Conservation (phyloP, 345 rosid genomes). For the rapeseed (Brassica napus) region DNA sequence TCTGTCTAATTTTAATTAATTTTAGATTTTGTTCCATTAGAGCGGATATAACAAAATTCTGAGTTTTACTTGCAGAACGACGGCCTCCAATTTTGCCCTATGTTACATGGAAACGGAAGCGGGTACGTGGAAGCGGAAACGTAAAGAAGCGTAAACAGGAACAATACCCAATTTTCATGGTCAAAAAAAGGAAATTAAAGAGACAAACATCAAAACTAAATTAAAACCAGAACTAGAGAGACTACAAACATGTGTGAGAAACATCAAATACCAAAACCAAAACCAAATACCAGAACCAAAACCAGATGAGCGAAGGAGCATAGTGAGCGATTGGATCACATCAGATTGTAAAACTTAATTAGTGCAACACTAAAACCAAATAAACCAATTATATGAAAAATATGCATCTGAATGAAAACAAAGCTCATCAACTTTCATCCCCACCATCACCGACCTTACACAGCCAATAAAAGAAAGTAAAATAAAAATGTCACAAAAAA, state of each 20-base stretch:
- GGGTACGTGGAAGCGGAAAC: too few relatives aligned
- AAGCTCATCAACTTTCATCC: neutral
- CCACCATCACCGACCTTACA: neutral
- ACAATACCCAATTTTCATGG: neutral
- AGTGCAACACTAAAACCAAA: constrained; percentile 16
- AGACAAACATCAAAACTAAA: constrained; percentile 5
- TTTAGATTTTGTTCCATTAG: too few relatives aligned
- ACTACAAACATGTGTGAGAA: constrained; percentile 11
- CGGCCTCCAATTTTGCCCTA: too few relatives aligned
- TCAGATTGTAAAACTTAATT: neutral
- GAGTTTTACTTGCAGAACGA: neutral
- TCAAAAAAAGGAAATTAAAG: constrained; percentile 11
- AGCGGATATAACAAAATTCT: neutral
- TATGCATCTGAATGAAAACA: neutral
- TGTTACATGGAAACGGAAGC: too few relatives aligned
- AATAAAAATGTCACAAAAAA: neutral
- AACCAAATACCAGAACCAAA: neutral
- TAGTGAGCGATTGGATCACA: neutral
- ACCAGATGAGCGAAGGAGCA: neutral
- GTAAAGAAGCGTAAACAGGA: neutral
- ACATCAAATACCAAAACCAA: neutral
- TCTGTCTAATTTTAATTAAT: too few relatives aligned
- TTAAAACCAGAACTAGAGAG: neutral
- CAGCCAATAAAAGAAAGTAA: neutral
- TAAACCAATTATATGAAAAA: neutral